phyloP scores from a whole-genome alignment of 1,139 yeast genomes.

The Geotrichum histeridarum region DNA sequence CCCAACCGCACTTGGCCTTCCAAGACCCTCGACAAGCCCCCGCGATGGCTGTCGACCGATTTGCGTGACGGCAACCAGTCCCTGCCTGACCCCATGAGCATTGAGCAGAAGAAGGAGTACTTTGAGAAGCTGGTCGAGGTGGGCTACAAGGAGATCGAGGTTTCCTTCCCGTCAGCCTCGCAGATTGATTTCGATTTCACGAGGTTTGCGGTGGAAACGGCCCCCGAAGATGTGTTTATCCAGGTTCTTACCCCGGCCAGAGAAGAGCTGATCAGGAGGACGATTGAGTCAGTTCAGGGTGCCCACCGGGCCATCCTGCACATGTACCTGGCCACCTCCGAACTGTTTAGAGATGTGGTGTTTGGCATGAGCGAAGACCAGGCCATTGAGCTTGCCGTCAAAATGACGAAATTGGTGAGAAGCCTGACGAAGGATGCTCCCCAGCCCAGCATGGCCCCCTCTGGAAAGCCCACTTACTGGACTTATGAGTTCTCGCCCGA shows the following conservation, averaged over 20 bases:
- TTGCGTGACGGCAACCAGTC: constrained; percentile 96
- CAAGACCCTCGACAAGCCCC: constrained; percentile 67
- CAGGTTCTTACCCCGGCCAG: constrained; percentile 92
- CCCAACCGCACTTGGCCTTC: constrained; percentile 87
- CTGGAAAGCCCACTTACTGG: constrained; percentile 71
- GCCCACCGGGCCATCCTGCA: constrained; percentile 89
- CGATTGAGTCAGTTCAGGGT: constrained; percentile 83
- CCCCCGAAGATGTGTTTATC: constrained; percentile 88
- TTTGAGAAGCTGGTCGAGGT: constrained; percentile 80
- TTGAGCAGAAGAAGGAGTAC: constrained; percentile 81
- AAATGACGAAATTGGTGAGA: constrained; percentile 74
- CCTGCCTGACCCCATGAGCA: constrained; percentile 93
- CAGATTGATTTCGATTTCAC: constrained; percentile 96
- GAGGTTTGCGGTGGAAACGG: constrained; percentile 82
- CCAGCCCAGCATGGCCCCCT: constrained; percentile 46
- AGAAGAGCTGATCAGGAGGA: constrained; percentile 80
- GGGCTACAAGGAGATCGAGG: constrained; percentile 96
- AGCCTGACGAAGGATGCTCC: constrained; percentile 70
- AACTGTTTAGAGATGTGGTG: constrained; percentile 83
- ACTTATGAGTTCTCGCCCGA: constrained; percentile 92
- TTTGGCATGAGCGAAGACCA: constrained; percentile 81
- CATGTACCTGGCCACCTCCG: constrained; percentile 87
- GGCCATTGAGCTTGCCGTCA: constrained; percentile 73
- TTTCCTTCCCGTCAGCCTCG: constrained; percentile 92
- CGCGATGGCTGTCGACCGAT: constrained; percentile 95